Evolutionary conservation across 257 asterid genomes (phyloP).

Genomic region (Capsicum rhomboideum): DNA sequence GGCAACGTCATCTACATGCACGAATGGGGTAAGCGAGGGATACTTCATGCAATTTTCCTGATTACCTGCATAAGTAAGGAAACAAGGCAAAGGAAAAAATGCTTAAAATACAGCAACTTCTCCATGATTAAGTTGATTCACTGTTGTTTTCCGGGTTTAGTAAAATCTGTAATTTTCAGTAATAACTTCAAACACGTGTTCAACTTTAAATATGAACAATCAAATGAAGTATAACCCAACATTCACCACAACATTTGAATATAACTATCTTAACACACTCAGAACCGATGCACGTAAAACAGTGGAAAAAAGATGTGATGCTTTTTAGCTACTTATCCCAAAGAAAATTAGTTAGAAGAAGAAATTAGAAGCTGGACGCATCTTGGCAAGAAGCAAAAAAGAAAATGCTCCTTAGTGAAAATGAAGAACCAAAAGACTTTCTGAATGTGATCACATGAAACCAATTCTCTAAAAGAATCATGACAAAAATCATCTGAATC

Average conservation of each 20-base stretch:
- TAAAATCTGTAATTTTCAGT: too few relatives aligned
- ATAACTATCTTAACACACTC: background rate
- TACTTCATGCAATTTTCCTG: slow-evolving; percentile 1
- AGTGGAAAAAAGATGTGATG: background rate
- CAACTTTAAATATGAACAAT: too few relatives aligned
- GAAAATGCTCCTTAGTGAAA: background rate
- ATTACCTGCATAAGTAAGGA: slow-evolving; percentile 16
- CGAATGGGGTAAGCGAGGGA: slow-evolving; percentile 1
- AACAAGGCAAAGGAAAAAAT: background rate
- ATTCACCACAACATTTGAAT: background rate
- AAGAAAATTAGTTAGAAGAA: background rate
- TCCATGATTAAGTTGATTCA: background rate
- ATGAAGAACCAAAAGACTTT: background rate
- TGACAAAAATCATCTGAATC: background rate
- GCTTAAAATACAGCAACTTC: background rate
- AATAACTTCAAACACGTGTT: too few relatives aligned
- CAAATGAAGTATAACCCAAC: too few relatives aligned
- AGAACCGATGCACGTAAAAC: background rate
- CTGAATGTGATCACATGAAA: too few relatives aligned
- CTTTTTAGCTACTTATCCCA: background rate
- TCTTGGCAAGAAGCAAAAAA: background rate
- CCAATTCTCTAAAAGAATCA: background rate
- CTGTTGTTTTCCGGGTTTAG: too few relatives aligned
- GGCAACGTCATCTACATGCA: slow-evolving; percentile 38
- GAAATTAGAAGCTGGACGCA: background rate